These are phyloP conservation scores for Trichoderma citrinoviride DNA, from an alignment of 2,329 filamentous ascomycete species.

Conservation along the genomic window DNA sequence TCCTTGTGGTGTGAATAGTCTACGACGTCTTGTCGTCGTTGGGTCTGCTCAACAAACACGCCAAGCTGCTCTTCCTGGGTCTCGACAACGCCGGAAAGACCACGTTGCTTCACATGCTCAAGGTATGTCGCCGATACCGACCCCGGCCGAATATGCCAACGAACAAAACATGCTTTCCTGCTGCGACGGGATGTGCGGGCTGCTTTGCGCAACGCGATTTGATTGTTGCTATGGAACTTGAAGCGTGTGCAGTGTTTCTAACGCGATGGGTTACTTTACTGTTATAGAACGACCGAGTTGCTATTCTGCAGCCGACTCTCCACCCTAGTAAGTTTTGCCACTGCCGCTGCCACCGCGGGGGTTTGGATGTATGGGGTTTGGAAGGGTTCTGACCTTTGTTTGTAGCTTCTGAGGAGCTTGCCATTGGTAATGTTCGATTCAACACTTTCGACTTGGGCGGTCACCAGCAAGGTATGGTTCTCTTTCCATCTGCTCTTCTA, in stretches of 20 bases:
- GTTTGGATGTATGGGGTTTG: background rate
- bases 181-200: background rate
- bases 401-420: slow-evolving; percentile 82
- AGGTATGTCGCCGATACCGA: slow-evolving; percentile 58
- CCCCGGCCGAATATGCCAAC: too few relatives aligned
- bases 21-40: slow-evolving; percentile 87
- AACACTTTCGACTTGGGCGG: slow-evolving; percentile 92
- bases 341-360: background rate
- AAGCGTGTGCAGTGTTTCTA: slow-evolving; percentile 24
- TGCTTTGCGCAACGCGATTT: background rate
- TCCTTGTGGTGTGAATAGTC: slow-evolving; percentile 45
- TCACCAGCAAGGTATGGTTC: slow-evolving; percentile 75
- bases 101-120: slow-evolving; percentile 90
- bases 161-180: background rate
- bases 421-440: slow-evolving; percentile 90
- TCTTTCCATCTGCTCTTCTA: too few relatives aligned
- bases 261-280: slow-evolving; percentile 22
- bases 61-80: slow-evolving; percentile 89
- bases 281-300: slow-evolving; percentile 84
- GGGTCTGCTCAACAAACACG: slow-evolving; percentile 91
- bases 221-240: background rate
- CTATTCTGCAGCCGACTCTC: slow-evolving; percentile 83
- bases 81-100: slow-evolving; percentile 96
- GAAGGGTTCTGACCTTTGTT: slow-evolving; percentile 22
- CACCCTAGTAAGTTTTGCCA: slow-evolving; percentile 70